These are phyloP conservation scores for Pelargonium fulgidum DNA, from an alignment of 441 rosid species.

Conservation along the genomic window DNA sequence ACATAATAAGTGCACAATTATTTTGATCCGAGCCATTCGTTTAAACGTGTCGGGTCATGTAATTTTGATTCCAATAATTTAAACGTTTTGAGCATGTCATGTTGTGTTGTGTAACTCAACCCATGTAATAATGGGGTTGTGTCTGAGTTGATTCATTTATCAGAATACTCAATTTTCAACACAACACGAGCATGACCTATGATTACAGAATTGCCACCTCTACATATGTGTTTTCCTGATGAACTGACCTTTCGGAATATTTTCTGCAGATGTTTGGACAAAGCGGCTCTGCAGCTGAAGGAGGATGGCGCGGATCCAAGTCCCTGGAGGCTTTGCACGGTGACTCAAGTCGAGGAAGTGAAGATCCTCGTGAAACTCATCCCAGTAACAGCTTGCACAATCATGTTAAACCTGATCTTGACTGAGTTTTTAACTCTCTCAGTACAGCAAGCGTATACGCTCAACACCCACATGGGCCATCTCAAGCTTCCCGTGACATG, in stretches of 20 bases:
- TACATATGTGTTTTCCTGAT: no score
- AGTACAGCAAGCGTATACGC: slow-evolving; percentile 80
- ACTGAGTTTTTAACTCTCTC: slow-evolving; percentile 88
- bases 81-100: no score
- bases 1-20: no score
- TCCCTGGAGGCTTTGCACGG: slow-evolving; percentile 89
- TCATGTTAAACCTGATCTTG: slow-evolving; percentile 53
- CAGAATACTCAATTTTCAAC: no score
- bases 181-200: no score
- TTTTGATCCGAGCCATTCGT: no score
- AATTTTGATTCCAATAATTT: not conserved
- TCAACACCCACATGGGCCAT: slow-evolving; percentile 63
- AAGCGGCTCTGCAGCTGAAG: slow-evolving; percentile 75
- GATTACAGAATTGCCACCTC: no score
- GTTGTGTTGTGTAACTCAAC: no score
- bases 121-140: no score
- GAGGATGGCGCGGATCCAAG: slow-evolving; percentile 65
- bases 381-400: slow-evolving; percentile 74
- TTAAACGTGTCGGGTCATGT: not conserved
- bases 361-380: slow-evolving; percentile 69
- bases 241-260: not conserved
- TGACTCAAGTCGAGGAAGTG: slow-evolving; percentile 95
- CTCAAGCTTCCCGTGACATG: slow-evolving; percentile 83
- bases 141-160: no score
- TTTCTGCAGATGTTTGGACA: slow-evolving; percentile 71